Conservation (phyloP, 352 stramenopile genomes). For the Phytophthora pluvialis region DNA sequence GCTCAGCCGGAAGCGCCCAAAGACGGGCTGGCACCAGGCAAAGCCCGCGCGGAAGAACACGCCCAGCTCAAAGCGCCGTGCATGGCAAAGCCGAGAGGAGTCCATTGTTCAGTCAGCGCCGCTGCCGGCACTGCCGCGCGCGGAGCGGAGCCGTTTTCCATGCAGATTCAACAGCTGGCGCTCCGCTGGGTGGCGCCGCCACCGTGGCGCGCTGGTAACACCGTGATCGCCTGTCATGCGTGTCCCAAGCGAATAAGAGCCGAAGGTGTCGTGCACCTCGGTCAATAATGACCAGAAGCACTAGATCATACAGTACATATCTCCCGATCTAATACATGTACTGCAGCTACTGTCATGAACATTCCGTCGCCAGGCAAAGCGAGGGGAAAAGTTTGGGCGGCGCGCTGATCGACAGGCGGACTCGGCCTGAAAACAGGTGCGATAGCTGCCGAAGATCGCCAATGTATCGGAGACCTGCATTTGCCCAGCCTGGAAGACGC, state of each 20-base stretch:
- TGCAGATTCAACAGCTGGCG: conserved; percentile 35
- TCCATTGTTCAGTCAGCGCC: neutral
- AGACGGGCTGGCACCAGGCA: conserved; percentile 17
- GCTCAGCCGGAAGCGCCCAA: conserved; percentile 27
- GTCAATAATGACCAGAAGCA: neutral
- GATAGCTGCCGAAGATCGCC: conserved; percentile 29
- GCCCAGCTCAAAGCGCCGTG: conserved; percentile 32
- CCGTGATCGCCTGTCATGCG: conserved; percentile 25
- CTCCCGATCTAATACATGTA: conserved; percentile 4
- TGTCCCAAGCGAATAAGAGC: conserved; percentile 29
- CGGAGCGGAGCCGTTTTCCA: conserved; percentile 15
- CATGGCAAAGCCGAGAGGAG: conserved; percentile 5
- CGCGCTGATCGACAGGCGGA: conserved; percentile 28
- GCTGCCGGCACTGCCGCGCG: neutral
- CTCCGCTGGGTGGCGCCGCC: conserved; percentile 3
- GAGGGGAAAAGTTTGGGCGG: conserved; percentile 25
- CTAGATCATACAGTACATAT: conserved; percentile 3
- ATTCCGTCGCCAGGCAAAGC: conserved; percentile 20
- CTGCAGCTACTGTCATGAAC: too few species aligned
- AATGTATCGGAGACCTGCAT: conserved; percentile 8
- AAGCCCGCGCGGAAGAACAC: conserved; percentile 23
- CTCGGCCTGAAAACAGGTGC: conserved; percentile 37
- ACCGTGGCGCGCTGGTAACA: neutral
- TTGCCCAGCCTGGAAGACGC: conserved; percentile 17
- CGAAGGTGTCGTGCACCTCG: neutral